phyloP scores from a whole-genome alignment of 306 rosid species.

The Castanea mollissima region DNA sequence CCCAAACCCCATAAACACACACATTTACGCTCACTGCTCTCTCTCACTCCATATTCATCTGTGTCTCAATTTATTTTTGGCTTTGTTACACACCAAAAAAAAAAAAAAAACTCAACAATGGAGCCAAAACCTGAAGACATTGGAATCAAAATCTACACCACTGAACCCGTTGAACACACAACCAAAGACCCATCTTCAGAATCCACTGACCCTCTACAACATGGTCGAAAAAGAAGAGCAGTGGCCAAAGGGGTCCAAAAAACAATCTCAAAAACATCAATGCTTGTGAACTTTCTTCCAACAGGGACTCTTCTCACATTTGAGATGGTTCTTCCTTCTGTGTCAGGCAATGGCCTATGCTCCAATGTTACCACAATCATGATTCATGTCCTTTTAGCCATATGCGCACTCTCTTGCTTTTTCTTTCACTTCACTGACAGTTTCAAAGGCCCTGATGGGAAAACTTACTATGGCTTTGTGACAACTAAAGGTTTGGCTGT shows the following conservation, averaged over 20 bases:
- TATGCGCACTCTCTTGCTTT: slow-evolving; percentile 53
- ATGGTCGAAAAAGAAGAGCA: slow-evolving; percentile 45
- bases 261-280: slow-evolving; percentile 60
- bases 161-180: not conserved
- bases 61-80: not conserved
- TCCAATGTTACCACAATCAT: slow-evolving; percentile 33
- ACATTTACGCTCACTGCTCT: not conserved
- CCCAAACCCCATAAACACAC: not conserved
- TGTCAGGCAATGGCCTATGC: slow-evolving; percentile 37
- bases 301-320: slow-evolving; percentile 75
- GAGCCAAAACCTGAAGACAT: slow-evolving; percentile 15
- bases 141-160: slow-evolving; percentile 65
- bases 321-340: slow-evolving; percentile 77
- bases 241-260: slow-evolving; percentile 80
- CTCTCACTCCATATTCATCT: not conserved
- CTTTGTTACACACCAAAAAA: not conserved
- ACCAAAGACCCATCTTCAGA: not conserved
- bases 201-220: not conserved
- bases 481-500: slow-evolving; percentile 57
- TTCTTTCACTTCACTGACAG: slow-evolving; percentile 62
- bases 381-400: slow-evolving; percentile 29
- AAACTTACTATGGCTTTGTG: slow-evolving; percentile 66
- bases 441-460: slow-evolving; percentile 51
- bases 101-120: slow-evolving; percentile 10
- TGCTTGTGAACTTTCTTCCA: slow-evolving; percentile 80